Base-by-base conservation (phyloP, 371 early-diverging fungal genomes). In the Mortierella sp. region DNA sequence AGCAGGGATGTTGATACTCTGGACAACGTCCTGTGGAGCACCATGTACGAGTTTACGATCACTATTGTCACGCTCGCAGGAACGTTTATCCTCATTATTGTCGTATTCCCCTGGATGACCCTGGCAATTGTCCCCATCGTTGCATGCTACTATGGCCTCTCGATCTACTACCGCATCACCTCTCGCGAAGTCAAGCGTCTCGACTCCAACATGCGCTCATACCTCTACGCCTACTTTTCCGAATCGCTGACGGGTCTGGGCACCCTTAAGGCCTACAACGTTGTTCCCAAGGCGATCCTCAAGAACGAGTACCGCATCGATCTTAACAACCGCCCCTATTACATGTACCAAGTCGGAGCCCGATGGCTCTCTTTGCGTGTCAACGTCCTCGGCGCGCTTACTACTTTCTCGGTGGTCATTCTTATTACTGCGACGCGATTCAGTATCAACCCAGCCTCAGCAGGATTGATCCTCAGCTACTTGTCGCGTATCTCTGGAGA, bases 1-100 rank as follows among this genome's bases (percentile, higher is more conserved):
- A 93, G 93, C 75, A 94, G 95, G 79, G 98, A 98, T 83, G 94
- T 96, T 76, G 95, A 95, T 72, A 90, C 93, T 0, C 86, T 97
- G 8, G 98, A 98, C 77, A 94, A 91, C 55, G 90, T 91, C 46
- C 89, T 97, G 11, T 89, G 95, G 50, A 92, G 91, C 82, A 90
- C 93, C 26, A 89, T 97, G 74, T 91, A 94, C 21, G 92, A 93
- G 80, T 90, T 95, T 40, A 80, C 94, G 9, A 89, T 90, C 54
- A 95, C 95, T 0, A 69, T 94, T 0, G 88, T 93, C 70, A 91
- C 91, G n/a, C 86, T 95, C 8, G 73, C 93, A 44, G 91, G 94
- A 11, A 93, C 94, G 0, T 90, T 97, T 11, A 85, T 93, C 19
- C 90, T 95, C 4, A 92, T 94, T 44, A 91, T 92, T 9, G 74